Base-by-base conservation (phyloP, 768 basidiomycete species). In the Strobilomyces confusus region DNA sequence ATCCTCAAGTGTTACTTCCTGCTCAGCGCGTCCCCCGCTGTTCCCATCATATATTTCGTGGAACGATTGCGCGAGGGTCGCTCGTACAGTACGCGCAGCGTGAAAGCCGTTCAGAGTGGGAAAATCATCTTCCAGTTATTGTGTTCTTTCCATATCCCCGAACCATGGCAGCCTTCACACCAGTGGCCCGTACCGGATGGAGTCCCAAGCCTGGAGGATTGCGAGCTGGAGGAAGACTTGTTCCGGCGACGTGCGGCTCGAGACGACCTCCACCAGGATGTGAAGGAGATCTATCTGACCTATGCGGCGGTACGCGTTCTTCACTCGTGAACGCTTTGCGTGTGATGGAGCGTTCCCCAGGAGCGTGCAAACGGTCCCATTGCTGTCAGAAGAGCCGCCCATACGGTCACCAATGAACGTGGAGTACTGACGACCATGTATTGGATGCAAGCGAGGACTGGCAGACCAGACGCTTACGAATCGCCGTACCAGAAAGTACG, bases 121-220 rank as follows among this genome's bases (percentile, higher is more conserved):
- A 69, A 68, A 41, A 66, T 67, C n/a, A 72, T 82, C 52, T 82
- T 82, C 66, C 77, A 86, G 38, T 75, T 92, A 71, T 64, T 89
- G 55, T 92, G 88, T 67, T 92, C 90, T 5, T 93, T 91, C 75
- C 89, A 92, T 57, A 77, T 74, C 48, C 86, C 87, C 4, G 91
- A 93, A 63, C 81, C 82, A 11, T 82, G 81, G 79, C 89, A 90
- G 63, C 87, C 83, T 1, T 65, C 72, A 9, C 76, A 84, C 59
- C 85, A 88, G 54, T 85, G 81, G 79, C 69, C 80, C 4, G 84
- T 87, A 78, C 89, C 89, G 0, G 73, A 77, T 17, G 80, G 56
- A 9, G 56, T 75, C 9, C 74, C 77, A 5, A 63, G 58, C 17
- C 84, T 88, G 0, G 86, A 89, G 30, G 72, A 83, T 19, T 89